These are phyloP conservation scores for Fusarium continuum DNA, from an alignment of 2,329 filamentous ascomycete genomes.

Conservation along the genomic window DNA sequence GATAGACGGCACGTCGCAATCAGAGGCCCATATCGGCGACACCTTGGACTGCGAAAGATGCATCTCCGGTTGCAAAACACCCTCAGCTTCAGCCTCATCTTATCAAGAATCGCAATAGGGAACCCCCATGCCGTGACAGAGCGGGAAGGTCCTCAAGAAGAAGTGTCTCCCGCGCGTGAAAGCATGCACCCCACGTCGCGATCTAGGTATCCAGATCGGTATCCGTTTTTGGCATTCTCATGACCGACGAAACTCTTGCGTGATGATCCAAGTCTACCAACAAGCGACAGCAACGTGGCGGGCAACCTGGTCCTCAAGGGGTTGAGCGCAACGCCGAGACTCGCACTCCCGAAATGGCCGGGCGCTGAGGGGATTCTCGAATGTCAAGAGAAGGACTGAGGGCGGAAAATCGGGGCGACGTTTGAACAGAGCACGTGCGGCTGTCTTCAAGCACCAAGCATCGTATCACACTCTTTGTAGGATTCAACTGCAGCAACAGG, in stretches of 20 bases:
- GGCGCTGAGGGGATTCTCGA: conserved; percentile 8
- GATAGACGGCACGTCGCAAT: neutral
- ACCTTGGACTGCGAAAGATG: neutral
- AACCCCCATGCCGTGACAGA: conserved; percentile 13
- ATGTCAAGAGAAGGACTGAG: conserved; percentile 5
- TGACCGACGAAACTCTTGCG: conserved; percentile 11
- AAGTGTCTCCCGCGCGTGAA: neutral
- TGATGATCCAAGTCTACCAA: neutral
- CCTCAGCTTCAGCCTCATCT: conserved; percentile 17
- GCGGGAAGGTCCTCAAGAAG: neutral
- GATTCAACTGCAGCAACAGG: neutral
- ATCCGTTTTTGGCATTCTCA: conserved; percentile 16
- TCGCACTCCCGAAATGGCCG: neutral
- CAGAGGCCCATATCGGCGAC: neutral
- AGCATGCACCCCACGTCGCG: conserved; percentile 32
- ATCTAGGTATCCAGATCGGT: conserved; percentile 16
- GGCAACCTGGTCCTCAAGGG: neutral
- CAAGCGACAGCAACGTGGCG: conserved; percentile 4
- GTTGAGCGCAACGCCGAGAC: neutral
- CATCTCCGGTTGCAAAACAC: conserved; percentile 3
- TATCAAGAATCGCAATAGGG: conserved; percentile 1
- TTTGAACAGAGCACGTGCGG: conserved; percentile 14
- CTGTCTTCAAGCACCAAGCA: neutral
- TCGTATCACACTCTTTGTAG: neutral
- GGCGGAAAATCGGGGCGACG: neutral